Evolutionary conservation across 129 eudicot species (phyloP).

Genomic region (Ambrosia artemisiifolia): DNA sequence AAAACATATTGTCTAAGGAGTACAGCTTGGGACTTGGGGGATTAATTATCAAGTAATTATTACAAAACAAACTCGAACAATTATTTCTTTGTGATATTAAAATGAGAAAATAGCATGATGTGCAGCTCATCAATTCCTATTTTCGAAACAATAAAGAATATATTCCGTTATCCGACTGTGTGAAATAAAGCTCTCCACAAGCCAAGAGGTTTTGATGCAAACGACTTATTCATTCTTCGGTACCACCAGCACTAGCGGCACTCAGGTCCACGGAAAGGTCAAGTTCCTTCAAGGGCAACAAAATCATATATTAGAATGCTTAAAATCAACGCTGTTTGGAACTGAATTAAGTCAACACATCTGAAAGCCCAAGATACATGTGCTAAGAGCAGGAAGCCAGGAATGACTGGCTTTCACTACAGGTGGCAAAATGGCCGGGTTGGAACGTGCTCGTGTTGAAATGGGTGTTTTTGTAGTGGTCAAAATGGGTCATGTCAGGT

Average conservation of each 20-base stretch:
- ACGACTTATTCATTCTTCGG: slow-evolving; percentile 46
- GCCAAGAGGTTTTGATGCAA: neutral
- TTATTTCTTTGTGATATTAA: slow-evolving; percentile 7
- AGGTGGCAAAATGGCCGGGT: no score
- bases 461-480: no score
- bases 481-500: neutral
- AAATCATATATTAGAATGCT: slow-evolving; percentile 4
- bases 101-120: slow-evolving; percentile 12
- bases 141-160: neutral
- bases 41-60: neutral
- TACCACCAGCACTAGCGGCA: slow-evolving; percentile 71
- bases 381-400: no score
- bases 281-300: slow-evolving; percentile 46
- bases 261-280: slow-evolving; percentile 82
- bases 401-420: no score
- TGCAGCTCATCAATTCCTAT: slow-evolving; percentile 16
- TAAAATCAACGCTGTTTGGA: neutral
- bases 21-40: neutral
- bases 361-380: no score
- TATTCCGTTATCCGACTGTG: neutral
- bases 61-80: slow-evolving; percentile 18
- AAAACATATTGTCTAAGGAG: neutral
- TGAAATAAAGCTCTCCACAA: slow-evolving; percentile 4
- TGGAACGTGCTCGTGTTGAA: no score
- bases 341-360: neutral